Evolutionary conservation across 2,329 filamentous ascomycete genomes (phyloP).

Genomic region (Sphaerostilbella broomeana): DNA sequence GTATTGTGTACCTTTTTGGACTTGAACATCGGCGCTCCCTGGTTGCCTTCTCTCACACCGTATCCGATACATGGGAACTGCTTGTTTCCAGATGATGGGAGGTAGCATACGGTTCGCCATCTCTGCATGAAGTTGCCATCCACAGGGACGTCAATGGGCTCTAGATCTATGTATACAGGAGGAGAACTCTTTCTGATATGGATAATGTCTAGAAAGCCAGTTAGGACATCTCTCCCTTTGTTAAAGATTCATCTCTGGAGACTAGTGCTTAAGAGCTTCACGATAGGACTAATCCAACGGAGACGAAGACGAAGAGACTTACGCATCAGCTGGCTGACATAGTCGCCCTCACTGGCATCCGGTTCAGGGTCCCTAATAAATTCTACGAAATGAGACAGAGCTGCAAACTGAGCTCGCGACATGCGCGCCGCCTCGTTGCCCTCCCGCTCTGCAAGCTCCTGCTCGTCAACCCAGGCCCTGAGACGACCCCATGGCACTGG

Average conservation of each 20-base stretch:
- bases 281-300: neutral
- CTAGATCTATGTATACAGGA: slow-evolving; percentile 15
- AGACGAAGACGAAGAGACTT: neutral
- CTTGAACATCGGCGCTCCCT: slow-evolving; percentile 31
- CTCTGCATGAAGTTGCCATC: slow-evolving; percentile 17
- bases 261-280: too few relatives aligned
- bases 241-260: too few relatives aligned
- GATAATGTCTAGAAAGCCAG: slow-evolving; percentile 11
- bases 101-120: slow-evolving; percentile 23
- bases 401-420: slow-evolving; percentile 31
- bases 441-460: slow-evolving; percentile 31
- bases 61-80: slow-evolving; percentile 20
- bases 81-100: slow-evolving; percentile 8
- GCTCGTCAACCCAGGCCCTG: slow-evolving; percentile 34
- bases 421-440: slow-evolving; percentile 29
- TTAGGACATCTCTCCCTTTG: neutral
- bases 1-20: slow-evolving; percentile 38
- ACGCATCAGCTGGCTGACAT: slow-evolving; percentile 26
- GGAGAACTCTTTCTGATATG: slow-evolving; percentile 13
- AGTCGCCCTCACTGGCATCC: slow-evolving; percentile 21
- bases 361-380: slow-evolving; percentile 22
- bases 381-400: slow-evolving; percentile 35
- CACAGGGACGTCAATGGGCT: slow-evolving; percentile 17
- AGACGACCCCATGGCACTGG: slow-evolving; percentile 29
- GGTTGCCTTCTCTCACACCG: slow-evolving; percentile 24